Conservation (phyloP, 306 rosid species). For the Fragaria vesca region DNA sequence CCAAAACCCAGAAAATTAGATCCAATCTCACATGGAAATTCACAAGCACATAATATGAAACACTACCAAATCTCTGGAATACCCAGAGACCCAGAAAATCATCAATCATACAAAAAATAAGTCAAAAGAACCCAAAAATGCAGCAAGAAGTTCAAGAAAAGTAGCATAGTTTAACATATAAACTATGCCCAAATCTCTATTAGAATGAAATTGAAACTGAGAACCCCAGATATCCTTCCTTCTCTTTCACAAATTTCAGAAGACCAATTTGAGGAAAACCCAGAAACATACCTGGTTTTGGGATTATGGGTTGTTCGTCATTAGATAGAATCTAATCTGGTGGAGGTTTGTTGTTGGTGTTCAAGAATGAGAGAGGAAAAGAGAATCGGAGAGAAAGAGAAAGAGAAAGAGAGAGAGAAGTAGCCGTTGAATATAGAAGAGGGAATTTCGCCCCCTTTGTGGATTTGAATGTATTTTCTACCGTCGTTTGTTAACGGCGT, state of each 20-base stretch:
- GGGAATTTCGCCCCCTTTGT: background rate
- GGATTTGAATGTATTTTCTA: conserved; percentile 21
- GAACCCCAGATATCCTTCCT: background rate
- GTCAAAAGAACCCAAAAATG: background rate
- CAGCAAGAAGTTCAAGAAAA: background rate
- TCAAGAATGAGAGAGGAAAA: conserved; percentile 18
- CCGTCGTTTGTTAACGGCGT: conserved; percentile 19
- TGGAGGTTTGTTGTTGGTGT: conserved; percentile 19
- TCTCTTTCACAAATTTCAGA: conserved; percentile 2
- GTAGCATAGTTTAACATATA: background rate
- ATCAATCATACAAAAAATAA: background rate
- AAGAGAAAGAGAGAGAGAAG: conserved; percentile 11
- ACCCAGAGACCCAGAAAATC: background rate
- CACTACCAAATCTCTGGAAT: background rate
- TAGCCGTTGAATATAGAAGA: conserved; percentile 35
- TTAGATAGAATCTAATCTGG: conserved; percentile 4
- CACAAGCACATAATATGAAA: background rate
- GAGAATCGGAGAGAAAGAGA: conserved; percentile 17
- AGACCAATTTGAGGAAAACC: conserved; percentile 8
- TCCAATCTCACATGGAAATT: background rate
- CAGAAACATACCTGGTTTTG: conserved; percentile 43
- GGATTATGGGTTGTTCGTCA: conserved; percentile 27
- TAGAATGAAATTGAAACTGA: background rate
- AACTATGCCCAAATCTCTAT: background rate
- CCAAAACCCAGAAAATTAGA: background rate